Percentiles rank a stretch among this genome's conserved stretches.
These are phyloP conservation scores for Termitomyces sp. DNA, from an alignment of 768 basidiomycete species.

Conservation along the genomic window DNA sequence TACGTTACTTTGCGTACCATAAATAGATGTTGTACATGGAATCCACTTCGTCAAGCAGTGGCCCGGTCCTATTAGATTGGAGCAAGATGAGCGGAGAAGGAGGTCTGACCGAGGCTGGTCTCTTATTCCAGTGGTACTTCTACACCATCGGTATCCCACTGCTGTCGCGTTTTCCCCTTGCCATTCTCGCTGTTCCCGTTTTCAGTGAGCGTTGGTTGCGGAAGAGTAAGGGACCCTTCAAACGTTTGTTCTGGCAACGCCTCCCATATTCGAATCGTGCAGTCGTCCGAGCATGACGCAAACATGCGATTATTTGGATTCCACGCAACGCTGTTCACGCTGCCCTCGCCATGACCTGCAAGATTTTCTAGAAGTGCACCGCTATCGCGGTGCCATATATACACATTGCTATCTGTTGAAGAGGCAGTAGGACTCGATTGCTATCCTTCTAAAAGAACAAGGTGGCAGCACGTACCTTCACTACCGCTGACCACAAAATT, in stretches of 20 bases:
- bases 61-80: not conserved
- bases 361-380: conserved; percentile 83
- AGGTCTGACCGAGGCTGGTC: not conserved
- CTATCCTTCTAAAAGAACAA: not conserved
- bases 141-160: conserved; percentile 29
- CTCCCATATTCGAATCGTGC: conserved; percentile 89
- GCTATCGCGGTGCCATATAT: conserved; percentile 92
- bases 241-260: conserved; percentile 27
- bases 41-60: not conserved
- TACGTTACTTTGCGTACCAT: not conserved
- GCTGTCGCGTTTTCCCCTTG: conserved; percentile 57
- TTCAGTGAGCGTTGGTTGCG: conserved; percentile 18
- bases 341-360: conserved; percentile 79
- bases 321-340: conserved; percentile 96
- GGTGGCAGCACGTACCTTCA: conserved; percentile 60
- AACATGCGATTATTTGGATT: conserved; percentile 92
- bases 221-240: conserved; percentile 10
- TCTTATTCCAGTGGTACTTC: conserved; percentile 3
- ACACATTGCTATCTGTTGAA: conserved; percentile 78
- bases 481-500: conserved; percentile 92
- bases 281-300: conserved; percentile 94
- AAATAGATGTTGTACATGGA: conserved; percentile 5
- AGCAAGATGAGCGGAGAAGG: not conserved
- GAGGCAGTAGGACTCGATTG: conserved; percentile 5
- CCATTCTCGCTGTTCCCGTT: conserved; percentile 63